Base-by-base conservation (phyloP, 2,329 filamentous ascomycete species). In the Neoarthrinium moseri region DNA sequence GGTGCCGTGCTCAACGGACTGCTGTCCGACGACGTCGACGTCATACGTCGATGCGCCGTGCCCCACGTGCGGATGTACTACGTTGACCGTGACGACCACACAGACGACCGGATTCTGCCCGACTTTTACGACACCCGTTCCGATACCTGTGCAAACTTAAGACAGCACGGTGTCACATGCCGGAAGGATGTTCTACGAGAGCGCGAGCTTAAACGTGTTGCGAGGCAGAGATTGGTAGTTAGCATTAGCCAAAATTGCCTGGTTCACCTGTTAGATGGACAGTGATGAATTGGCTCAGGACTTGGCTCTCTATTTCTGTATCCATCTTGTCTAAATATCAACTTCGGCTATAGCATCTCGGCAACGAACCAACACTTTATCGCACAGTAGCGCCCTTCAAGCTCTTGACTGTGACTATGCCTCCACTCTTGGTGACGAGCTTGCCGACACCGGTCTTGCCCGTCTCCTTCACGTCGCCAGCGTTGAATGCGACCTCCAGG, bases 401-500 rank as follows among this genome's bases (percentile, higher is more conserved):
- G 48, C 77, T 88, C 69, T 86, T 82, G 51, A 97, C 91, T 35
- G 80, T 92, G 73, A 94, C 97, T 37, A 87, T 70, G 35, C 89
- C 89, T 40, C 89, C 89, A 49, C 74, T 81, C 65, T 85, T 83
- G 3, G 91, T 92, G 53, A 89, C 83, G 55, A 97, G 72, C 70
- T 81, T 82, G 51, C 79, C 78, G 35, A 80, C 54, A 18, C 79
- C 87, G 51, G 84, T 80, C 66, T 86, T 86, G 60, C 86, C 84
- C 48, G 92, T 73, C 68, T 86, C 83, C 69, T 89, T 86, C 27
- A 96, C 89, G 36, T 75, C 83, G 35, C 71, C 78, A 3, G 87
- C 88, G 60, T 97, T 88, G 64, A 97, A 99, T 0, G 80, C 91
- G 27, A 96, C 92, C 69, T 91, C 87, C 42, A 92, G 75, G 37